Evolutionary conservation across 306 rosid genomes (phyloP).

Genomic region (Mimosa pudica): DNA sequence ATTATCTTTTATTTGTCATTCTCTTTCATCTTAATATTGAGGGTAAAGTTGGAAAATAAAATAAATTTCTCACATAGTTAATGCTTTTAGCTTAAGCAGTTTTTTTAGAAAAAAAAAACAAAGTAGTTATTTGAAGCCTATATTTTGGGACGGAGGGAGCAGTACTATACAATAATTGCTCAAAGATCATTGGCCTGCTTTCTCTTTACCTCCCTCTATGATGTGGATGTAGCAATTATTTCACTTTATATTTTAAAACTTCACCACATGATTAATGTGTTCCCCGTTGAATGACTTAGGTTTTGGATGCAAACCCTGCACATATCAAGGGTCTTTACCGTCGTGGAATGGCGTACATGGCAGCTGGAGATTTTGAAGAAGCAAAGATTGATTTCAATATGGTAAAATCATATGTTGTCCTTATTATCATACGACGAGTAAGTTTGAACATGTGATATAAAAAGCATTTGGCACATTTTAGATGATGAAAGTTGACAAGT

Average conservation of each 20-base stretch:
- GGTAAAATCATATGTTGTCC: slow-evolving; percentile 45
- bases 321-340: slow-evolving; percentile 94
- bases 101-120: too few species aligned
- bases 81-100: too few species aligned
- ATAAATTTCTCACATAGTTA: too few species aligned
- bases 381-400: slow-evolving; percentile 77
- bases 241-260: slow-evolving; percentile 23
- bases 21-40: too few species aligned
- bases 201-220: too few species aligned
- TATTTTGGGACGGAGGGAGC: too few species aligned
- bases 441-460: slow-evolving; percentile 16
- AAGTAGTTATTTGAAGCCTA: too few species aligned
- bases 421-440: slow-evolving; percentile 5
- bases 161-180: too few species aligned
- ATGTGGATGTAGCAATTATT: not conserved
- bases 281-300: slow-evolving; percentile 52
- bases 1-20: too few species aligned
- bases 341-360: slow-evolving; percentile 96
- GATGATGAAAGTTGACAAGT: slow-evolving; percentile 85
- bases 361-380: slow-evolving; percentile 85
- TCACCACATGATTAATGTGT: slow-evolving; percentile 11
- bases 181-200: too few species aligned
- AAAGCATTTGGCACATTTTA: slow-evolving; percentile 35
- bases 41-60: too few species aligned
- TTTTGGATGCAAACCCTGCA: slow-evolving; percentile 88